These are phyloP conservation scores for Berberis vulgaris DNA, from an alignment of 164 flowering plant genomes.

Conservation along the genomic window DNA sequence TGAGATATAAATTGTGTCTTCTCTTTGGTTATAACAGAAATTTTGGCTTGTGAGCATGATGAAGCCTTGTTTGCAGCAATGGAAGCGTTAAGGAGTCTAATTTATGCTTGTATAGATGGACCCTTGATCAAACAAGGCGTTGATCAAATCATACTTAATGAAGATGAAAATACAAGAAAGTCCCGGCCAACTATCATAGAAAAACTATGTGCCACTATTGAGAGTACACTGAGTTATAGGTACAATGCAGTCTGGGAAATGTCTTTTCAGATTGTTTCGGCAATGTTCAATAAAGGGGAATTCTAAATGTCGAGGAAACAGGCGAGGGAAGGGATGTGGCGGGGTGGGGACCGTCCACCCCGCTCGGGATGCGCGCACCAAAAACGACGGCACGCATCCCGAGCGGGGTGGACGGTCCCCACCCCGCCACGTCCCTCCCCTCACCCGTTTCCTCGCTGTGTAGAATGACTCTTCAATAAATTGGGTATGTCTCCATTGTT, in stretches of 20 bases:
- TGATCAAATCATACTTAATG: constrained; percentile 26
- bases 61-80: constrained; percentile 71
- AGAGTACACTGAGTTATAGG: constrained; percentile 72
- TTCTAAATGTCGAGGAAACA: too few species aligned
- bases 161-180: constrained; percentile 24
- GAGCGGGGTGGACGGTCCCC: too few species aligned
- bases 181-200: constrained; percentile 71
- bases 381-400: too few species aligned
- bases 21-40: constrained; percentile 36
- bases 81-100: constrained; percentile 58
- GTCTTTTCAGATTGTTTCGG: constrained; percentile 66
- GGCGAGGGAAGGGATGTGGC: too few species aligned
- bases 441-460: too few species aligned
- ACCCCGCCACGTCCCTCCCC: too few species aligned
- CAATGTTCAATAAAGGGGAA: constrained; percentile 80
- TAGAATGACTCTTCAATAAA: too few species aligned
- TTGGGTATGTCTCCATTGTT: constrained; percentile 45
- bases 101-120: constrained; percentile 67
- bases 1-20: background rate
- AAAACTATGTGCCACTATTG: constrained; percentile 74
- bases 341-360: too few species aligned
- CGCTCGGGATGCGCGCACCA: too few species aligned
- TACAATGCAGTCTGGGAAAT: constrained; percentile 71
- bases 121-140: constrained; percentile 69
- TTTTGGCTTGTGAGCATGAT: constrained; percentile 69